These are phyloP conservation scores for Medicago ruthenica DNA, from an alignment of 306 rosid genomes.

Conservation along the genomic window DNA sequence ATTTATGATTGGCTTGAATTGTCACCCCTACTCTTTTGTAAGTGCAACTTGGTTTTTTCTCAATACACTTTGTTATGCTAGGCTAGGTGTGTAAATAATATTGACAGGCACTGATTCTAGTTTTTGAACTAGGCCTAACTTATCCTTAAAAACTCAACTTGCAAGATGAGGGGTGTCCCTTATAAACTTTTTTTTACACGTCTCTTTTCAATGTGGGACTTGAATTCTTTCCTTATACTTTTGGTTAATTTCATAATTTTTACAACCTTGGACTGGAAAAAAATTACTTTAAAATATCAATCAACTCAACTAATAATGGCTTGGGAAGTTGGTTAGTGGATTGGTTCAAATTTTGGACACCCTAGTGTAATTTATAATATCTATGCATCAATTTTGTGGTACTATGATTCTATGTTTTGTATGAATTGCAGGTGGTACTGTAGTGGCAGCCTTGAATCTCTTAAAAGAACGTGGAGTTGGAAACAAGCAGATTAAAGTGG, in stretches of 20 bases:
- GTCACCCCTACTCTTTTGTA: too few species aligned
- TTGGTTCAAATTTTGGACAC: slow-evolving; percentile 11
- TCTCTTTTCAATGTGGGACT: neutral
- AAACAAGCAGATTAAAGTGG: slow-evolving; percentile 89
- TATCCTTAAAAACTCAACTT: too few species aligned
- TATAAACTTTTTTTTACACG: neutral
- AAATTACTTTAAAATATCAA: neutral
- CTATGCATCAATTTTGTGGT: slow-evolving; percentile 18
- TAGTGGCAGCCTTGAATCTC: slow-evolving; percentile 76
- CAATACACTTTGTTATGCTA: too few species aligned
- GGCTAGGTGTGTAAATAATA: too few species aligned
- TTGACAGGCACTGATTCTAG: too few species aligned
- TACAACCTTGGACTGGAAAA: neutral
- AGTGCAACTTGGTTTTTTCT: too few species aligned
- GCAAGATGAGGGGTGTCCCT: too few species aligned
- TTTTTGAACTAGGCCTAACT: neutral
- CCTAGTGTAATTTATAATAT: neutral
- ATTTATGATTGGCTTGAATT: too few species aligned
- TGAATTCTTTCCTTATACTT: neutral
- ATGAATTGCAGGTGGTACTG: slow-evolving; percentile 79
- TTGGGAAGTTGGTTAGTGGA: neutral
- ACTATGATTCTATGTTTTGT: neutral
- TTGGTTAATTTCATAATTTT: neutral
- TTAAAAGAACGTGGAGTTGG: slow-evolving; percentile 75
- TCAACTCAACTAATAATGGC: neutral